These are phyloP conservation scores for Rhizoctonia solani DNA, from an alignment of 1,284 basidiomycete species.

Conservation along the genomic window DNA sequence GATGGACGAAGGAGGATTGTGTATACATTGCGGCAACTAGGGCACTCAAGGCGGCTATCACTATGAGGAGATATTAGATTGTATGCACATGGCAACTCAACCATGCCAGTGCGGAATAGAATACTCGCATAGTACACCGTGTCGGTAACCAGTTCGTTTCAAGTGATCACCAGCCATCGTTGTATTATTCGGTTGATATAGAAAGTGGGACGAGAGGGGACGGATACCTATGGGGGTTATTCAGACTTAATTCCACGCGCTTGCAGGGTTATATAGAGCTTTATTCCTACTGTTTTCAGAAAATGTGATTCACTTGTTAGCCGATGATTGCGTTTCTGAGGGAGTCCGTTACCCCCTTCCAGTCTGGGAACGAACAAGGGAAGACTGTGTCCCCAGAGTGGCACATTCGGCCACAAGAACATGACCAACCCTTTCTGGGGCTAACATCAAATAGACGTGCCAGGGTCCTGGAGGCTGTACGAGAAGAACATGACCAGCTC, in stretches of 20 bases:
- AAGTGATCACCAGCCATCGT: slow-evolving; percentile 11
- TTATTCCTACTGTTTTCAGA: not conserved
- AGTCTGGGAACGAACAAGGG: no score
- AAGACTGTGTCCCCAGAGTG: not conserved
- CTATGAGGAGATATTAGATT: not conserved
- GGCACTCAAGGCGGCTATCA: not conserved
- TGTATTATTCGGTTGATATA: not conserved
- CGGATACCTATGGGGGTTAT: no score
- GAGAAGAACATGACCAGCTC: no score
- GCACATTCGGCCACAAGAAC: no score
- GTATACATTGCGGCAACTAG: slow-evolving; percentile 5
- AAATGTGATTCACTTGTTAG: not conserved
- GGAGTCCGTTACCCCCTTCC: no score
- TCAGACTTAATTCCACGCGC: not conserved
- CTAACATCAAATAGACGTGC: not conserved
- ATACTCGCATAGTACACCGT: slow-evolving; percentile 10
- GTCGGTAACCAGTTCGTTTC: slow-evolving; percentile 18
- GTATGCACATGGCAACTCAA: not conserved
- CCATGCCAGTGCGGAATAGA: not conserved
- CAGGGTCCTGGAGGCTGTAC: not conserved
- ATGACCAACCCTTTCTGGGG: no score
- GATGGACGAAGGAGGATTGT: not conserved
- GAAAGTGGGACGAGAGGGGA: not conserved
- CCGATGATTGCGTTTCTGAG: no score
- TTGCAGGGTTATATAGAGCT: not conserved